phyloP scores from a whole-genome alignment of 352 stramenopile species.

The Phytophthora aleatoria region DNA sequence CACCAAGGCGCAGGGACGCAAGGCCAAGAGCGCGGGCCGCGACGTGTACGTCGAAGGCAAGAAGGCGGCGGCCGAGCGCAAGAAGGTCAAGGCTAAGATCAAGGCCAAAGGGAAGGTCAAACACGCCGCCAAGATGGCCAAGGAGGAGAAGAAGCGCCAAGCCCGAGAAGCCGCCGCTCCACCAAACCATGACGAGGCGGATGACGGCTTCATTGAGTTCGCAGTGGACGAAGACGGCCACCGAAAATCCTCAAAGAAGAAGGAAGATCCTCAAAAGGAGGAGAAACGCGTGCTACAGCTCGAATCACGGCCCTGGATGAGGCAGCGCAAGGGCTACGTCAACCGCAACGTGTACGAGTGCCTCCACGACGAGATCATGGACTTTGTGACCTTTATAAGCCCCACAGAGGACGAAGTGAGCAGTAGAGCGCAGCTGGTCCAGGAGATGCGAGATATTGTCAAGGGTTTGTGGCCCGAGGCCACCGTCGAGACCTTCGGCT shows the following conservation, averaged over 20 bases:
- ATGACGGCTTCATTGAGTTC: constrained; percentile 67
- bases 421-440: constrained; percentile 68
- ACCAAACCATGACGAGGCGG: constrained; percentile 10
- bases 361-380: constrained; percentile 96
- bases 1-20: constrained; percentile 43
- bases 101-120: constrained; percentile 66
- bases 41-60: constrained; percentile 42
- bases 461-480: constrained; percentile 58
- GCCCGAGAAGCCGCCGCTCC: constrained; percentile 9
- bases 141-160: constrained; percentile 50
- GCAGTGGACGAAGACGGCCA: constrained; percentile 13
- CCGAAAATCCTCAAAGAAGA: constrained; percentile 14
- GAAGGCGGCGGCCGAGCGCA: constrained; percentile 42
- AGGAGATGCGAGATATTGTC: constrained; percentile 74
- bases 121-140: constrained; percentile 56
- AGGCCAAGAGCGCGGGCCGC: constrained; percentile 33
- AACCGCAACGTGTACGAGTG: constrained; percentile 80
- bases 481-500: constrained; percentile 92
- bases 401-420: constrained; percentile 80
- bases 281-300: constrained; percentile 39
- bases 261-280: constrained; percentile 9
- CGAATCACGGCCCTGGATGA: constrained; percentile 76
- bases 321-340: constrained; percentile 56
- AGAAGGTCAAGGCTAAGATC: constrained; percentile 59
- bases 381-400: constrained; percentile 93